Evolutionary conservation across 192 early-diverging fungal species (phyloP).

Genomic region (Oehlia diaphana): DNA sequence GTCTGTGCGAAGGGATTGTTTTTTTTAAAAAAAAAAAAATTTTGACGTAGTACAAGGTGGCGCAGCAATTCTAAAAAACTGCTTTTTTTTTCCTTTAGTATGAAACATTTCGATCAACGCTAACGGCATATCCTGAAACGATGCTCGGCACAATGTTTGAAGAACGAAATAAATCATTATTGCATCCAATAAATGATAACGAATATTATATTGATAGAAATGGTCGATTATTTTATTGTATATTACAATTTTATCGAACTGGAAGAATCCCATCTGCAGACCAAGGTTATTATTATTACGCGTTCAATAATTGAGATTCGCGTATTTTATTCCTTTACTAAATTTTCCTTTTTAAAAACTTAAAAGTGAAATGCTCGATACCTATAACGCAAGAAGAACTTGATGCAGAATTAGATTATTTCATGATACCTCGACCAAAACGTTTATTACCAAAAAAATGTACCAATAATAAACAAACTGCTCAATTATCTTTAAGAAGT

Average conservation of each 20-base stretch:
- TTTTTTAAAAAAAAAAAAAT: not conserved
- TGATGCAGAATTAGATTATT: constrained; percentile 22
- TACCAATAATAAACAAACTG: not conserved
- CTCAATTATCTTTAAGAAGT: constrained; percentile 12
- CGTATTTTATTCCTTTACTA: not conserved
- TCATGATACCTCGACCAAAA: constrained; percentile 23
- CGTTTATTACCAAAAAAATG: not conserved
- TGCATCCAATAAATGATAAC: constrained; percentile 13
- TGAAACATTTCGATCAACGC: constrained; percentile 18
- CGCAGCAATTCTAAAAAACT: not conserved
- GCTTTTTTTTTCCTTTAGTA: constrained; percentile 9
- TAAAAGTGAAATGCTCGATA: not conserved
- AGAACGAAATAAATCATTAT: constrained; percentile 1
- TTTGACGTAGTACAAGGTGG: not conserved
- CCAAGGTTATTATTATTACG: not conserved
- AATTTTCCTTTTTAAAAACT: not conserved
- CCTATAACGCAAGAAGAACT: constrained; percentile 23
- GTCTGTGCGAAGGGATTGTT: not conserved
- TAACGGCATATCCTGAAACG: constrained; percentile 20
- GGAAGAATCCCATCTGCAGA: constrained; percentile 9
- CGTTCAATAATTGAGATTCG: not conserved
- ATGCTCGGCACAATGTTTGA: constrained; percentile 25
- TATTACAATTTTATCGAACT: constrained; percentile 26
- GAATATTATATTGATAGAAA: constrained; percentile 20
- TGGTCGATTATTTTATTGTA: constrained; percentile 15